Base-by-base conservation (phyloP, 2,329 filamentous ascomycete genomes). In the Microcera coccophila region DNA sequence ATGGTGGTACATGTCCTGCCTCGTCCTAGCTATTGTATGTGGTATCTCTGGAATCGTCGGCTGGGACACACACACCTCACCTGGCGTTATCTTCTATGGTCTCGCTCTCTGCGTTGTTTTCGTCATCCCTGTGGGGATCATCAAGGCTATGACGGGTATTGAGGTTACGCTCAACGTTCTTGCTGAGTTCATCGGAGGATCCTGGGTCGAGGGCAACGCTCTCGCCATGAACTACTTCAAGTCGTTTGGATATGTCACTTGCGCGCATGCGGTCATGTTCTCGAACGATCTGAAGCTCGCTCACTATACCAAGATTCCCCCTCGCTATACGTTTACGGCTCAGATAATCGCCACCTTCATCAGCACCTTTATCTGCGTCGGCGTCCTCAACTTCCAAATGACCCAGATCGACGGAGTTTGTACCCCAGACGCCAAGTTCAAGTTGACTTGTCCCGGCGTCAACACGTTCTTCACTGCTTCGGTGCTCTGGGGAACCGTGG, bases 281-380 rank as follows among this genome's bases (percentile, higher is more conserved):
- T 69, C 64, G 44, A 70, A 69, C 49, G 72, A 71, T 48, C 57
- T 72, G 26, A 74, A 74, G 58, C 68, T 74, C 12, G 72, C 71
- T 8, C 72, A 74, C 49, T 81, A 81, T 59, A 71, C 78, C 63
- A 81, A 81, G 64, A 79, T 82, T 15, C 78, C 79, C 4, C 79
- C 79, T 0, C 72, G 75, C 10, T 72, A 79, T 21, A 76, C 78
- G 3, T 83, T 82, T 51, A 62, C 68, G 17, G 78, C 77, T 1
- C 79, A 82, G 60, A 76, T 82, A 55, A 64, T 75, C 9, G 76
- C 78, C 24, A 82, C 76, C 3, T 64, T 81, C 16, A 61, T 78
- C 16, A 74, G 72, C 36, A 76, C 71, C 2, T 64, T 78, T 35
- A 69, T 77, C 32, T 74, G 70, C 47, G 69, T 72, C 3, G 73